Percentiles rank a stretch among this genome's conserved stretches.
These are phyloP conservation scores for Mycena rosella DNA, from an alignment of 768 basidiomycete species.

Conservation along the genomic window DNA sequence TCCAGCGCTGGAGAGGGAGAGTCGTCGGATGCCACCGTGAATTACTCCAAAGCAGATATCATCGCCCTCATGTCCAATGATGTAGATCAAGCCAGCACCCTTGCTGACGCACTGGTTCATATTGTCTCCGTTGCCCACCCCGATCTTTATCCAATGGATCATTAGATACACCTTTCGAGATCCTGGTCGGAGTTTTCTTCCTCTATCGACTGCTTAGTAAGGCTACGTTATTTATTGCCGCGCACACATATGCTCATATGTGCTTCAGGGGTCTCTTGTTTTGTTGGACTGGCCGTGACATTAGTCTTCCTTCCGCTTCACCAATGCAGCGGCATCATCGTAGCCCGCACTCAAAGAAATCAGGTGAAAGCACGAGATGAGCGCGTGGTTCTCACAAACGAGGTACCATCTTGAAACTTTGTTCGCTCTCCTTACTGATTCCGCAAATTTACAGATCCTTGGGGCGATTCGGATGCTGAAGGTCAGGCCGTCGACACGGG, in stretches of 20 bases:
- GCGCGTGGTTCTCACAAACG: neutral
- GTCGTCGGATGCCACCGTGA: neutral
- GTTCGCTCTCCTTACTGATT: neutral
- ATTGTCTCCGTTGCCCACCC: neutral
- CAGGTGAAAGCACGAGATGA: neutral
- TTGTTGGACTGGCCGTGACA: neutral
- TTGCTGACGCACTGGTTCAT: neutral
- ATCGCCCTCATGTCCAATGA: neutral
- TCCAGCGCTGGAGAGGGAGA: neutral
- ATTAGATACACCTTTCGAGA: neutral
- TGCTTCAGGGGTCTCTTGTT: neutral
- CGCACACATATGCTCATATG: neutral
- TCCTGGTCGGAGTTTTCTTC: neutral
- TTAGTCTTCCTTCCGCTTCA: neutral
- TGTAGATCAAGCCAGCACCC: neutral
- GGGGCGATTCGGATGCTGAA: neutral
- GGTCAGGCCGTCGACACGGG: neutral
- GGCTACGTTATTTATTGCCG: neutral
- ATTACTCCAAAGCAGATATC: neutral
- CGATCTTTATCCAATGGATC: neutral
- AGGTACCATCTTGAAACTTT: neutral
- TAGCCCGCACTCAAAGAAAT: neutral
- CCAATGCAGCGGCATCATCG: slow-evolving; percentile 56
- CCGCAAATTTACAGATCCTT: neutral
- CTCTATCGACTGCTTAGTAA: neutral